Base-by-base conservation (phyloP, 1,139 yeast genomes). In the Magnusiomyces ingens region DNA sequence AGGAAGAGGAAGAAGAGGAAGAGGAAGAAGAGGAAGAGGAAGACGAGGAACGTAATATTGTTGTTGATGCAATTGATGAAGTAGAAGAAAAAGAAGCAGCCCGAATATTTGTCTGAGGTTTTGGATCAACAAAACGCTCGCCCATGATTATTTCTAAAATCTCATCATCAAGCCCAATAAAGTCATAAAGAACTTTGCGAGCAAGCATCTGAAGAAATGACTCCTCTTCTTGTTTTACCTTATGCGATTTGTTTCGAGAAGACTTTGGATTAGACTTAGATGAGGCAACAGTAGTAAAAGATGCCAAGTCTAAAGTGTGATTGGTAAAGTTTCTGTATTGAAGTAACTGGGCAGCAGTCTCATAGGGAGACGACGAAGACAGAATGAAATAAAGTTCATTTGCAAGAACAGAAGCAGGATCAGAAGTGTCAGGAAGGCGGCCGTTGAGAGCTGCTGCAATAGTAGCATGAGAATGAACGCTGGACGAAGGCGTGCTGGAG, bases 131-230 rank as follows among this genome's bases (percentile, higher is more conserved):
- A 42, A 59, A 61, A 37, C 63, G 59, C 43, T 59, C 62, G 13
- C 68, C 68, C 44, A 66, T 61, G 18, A 68, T 58, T 36, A 69
- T 60, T 52, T 67, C 70, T 46, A 67, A 53, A 1, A 67, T 64
- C 49, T 63, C 62, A 52, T 68, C 71, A 49, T 66, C 66, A 45
- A 67, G 57, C 19, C 67, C 67, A 42, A 66, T 60, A 45, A 65
- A 60, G 49, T 60, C 64, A 19, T 58, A 55, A 37, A 64, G 49
- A 13, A 60, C 59, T 35, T 57, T 55, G 44, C 57, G 56, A 8
- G 57, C 55, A 35, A 61, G 51, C 18, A 52, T 48, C 43, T 57
- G 56, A 63, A 64, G 61, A n/a, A 61, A 22, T 4, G 57, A 49
- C 32, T 50, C 48, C 2, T 45, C 40, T 19, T 44, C 49, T 38